Base-by-base conservation (phyloP, 257 asterid species). In the Solanum bukasovii region DNA sequence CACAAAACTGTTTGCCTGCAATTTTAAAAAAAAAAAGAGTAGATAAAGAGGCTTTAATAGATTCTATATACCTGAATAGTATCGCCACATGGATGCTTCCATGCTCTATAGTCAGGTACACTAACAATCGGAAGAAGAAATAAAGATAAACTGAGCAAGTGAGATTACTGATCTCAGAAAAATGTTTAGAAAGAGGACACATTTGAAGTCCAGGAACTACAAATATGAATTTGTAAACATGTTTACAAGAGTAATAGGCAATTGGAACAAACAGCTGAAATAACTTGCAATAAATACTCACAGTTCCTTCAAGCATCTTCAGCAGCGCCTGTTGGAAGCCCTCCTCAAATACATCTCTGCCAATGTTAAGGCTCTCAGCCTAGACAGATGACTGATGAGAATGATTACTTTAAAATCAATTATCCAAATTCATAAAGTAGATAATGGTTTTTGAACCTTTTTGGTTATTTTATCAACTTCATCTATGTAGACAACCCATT, bases 271-370 rank as follows among this genome's bases (percentile, higher is more conserved):
- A 44, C 52, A 44, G 52, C 16, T 12, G 52, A 44, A 44, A 44
- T 44, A 44, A 44, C 13, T 44, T 44, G 52, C 52, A 61, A 67
- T 72, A 63, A 74, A 88, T 87, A 94, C 98, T 92, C 88, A 96
- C 98, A 88, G 98, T 94, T 94, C 99, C 99, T 92, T 96, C 98
- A 87, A 96, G 96, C 96, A 96, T 96, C 92, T 96, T 96, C 87
- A 96, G 95, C 79, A 96, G 92, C 27, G 98, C 96, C 88, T 96
- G 98, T 90, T 96, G 99, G 91, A 96, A 98, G 83, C 98, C 99
- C 91, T 96, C 98, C 82, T 96, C 98, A 81, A 96, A 92, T 68
- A 95, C 98, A 94, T 96, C 99, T 94, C 98, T 94, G 72, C 98
- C 98, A 88, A 87, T 75, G 73, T 93, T 94, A 86, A 90, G 82